Conservation (phyloP, 2,329 filamentous ascomycete species). For the Arachnomyces sp. region DNA sequence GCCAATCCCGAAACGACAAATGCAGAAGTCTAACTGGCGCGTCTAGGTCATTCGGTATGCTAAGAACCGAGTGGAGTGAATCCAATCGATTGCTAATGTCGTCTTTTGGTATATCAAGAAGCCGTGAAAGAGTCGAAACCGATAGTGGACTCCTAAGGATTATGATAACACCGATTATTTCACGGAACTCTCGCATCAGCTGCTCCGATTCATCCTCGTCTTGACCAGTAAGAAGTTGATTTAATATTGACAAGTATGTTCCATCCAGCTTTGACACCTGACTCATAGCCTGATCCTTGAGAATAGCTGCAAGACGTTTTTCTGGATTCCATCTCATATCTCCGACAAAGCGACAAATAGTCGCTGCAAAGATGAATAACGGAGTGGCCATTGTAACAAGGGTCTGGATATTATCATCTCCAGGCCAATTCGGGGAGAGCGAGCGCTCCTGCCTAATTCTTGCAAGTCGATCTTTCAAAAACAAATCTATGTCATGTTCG, state of each 20-base stretch:
- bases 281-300: background rate
- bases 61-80: slow-evolving; percentile 10
- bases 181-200: slow-evolving; percentile 7
- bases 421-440: slow-evolving; percentile 17
- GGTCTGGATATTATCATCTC: slow-evolving; percentile 12
- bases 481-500: slow-evolving; percentile 20
- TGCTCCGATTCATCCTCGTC: slow-evolving; percentile 3
- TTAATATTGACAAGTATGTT: slow-evolving; percentile 13
- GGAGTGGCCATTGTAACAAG: slow-evolving; percentile 23
- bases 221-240: slow-evolving; percentile 6
- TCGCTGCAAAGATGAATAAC: slow-evolving; percentile 23
- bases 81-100: slow-evolving; percentile 7
- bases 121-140: slow-evolving; percentile 6
- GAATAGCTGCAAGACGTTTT: slow-evolving; percentile 4
- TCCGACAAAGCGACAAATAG: slow-evolving; percentile 21
- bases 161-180: slow-evolving; percentile 12
- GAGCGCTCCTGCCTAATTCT: slow-evolving; percentile 9
- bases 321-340: slow-evolving; percentile 13
- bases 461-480: slow-evolving; percentile 14
- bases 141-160: slow-evolving; percentile 10
- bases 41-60: slow-evolving; percentile 3
- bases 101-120: slow-evolving; percentile 5
- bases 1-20: slow-evolving; percentile 23
- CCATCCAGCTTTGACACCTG: slow-evolving; percentile 11
- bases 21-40: slow-evolving; percentile 12